Evolutionary conservation across 2,329 filamentous ascomycete species (phyloP), one percentile per base, ranked within the genome.

Genomic region (Fusarium redolens): DNA sequence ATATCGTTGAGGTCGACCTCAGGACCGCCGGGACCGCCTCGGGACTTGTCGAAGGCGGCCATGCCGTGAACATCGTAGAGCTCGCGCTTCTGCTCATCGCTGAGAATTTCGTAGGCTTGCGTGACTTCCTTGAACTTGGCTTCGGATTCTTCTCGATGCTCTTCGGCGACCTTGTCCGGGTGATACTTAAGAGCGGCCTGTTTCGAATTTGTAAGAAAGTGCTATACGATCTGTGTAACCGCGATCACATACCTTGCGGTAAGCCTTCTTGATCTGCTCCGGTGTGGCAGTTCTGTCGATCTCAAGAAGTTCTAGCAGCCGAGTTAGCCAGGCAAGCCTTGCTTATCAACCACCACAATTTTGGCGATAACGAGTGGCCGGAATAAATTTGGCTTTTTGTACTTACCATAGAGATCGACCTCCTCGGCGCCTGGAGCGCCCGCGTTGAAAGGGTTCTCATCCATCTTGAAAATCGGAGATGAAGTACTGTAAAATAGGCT

Each of bases 61-160:
- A 98, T 98, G 84, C 96, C 96, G 81, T 97, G 94, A 71, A 91
- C 91, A 80, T 99, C 96, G 86, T 99, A 99, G 71, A 97, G 84
- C 63, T 93, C 89, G 79, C 96, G 92, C 83, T 97, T 98, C 70
- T 98, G 91, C 72, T 98, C 96, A 87, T 99, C 96, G 84, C 91
- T 92, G 62, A 99, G 94, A 80, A 99, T 98, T 81, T 99, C 96
- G 86, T 99, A 99, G 77, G 96, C 96, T 84, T 97, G 92, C 68
- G 93, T 95, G 65, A 97, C 92, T 61, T 91, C 86, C 85, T 99
- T 99, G 91, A 99, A 99, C 80, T 92, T 95, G 79, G 91, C 88
- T 82, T 98, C 96, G 68, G 96, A 94, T 75, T 92, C 93, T 80
- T 91, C 92, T 76, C 96, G 92, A 79, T 95, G 91, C 33, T 93